Base-by-base conservation (phyloP, 345 rosid genomes). In the Euphorbia tirucalli region DNA sequence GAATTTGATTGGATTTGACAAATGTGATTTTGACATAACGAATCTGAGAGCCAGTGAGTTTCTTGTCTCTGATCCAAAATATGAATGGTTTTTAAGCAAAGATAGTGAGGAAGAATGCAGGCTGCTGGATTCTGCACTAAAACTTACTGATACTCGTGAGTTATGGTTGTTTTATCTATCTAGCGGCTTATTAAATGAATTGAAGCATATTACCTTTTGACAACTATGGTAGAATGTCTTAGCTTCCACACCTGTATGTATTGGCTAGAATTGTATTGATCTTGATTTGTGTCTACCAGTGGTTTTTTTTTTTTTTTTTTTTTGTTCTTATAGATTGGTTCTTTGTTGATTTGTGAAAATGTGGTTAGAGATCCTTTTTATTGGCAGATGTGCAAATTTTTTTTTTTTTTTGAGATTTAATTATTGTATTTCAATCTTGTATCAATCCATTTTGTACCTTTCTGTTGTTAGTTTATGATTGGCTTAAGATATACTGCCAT, bases 21-120 rank as follows among this genome's bases (percentile, higher is more conserved):
- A 74, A 32, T 24, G 65, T 50, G 81, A 67, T 68, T 48, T 65
- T 22, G 76, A 59, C 1, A 73, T 67, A 41, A 80, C 81, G 14
- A 83, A 79, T 65, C 71, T 69, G 35, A 83, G 67, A 71, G 96
- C 89, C 0, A 72, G 85, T 63, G 87, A 87, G 65, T 78, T 83
- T 66, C 71, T 85, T 44, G 79, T 71, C 21, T n/a, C 54, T 65
- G 62, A 76, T 57, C 30, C 71, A 16, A 65, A 58, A 6, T 70
- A 75, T 18, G 30, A 25, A 35, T 70, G 71, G 60, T 70, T 70
- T 48, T 65, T 65, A 35, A 75, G 61, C 32, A 61, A 61, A 46
- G 15, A 28, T 67, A 46, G 21, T 65, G 31, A 11, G 21, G 4
- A 14, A 25, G 24, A 24, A 41, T 24, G 32, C 22, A 35, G 4